A percentile compares a stretch with the other conserved stretches of the same genome.
Conservation (phyloP, 2,329 filamentous ascomycete genomes). For the Trichoderma sp. region DNA sequence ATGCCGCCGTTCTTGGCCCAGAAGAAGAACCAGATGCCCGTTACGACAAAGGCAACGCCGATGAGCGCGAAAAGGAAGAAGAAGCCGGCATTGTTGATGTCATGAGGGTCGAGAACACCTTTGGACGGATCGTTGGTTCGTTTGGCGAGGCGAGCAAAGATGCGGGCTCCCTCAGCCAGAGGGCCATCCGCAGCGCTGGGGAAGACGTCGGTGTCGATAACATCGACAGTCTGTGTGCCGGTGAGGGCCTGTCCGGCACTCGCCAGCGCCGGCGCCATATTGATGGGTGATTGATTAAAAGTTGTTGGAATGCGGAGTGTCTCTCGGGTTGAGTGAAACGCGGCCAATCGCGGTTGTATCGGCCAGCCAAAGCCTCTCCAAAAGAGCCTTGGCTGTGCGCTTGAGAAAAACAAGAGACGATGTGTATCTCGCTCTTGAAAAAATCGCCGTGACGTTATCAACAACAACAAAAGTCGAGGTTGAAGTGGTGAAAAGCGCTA, state of each 20-base stretch:
- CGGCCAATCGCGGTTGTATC: constrained; percentile 21
- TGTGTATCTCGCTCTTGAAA: neutral
- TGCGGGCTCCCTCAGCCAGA: constrained; percentile 43
- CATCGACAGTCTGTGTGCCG: constrained; percentile 23
- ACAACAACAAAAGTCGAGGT: neutral
- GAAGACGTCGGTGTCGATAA: constrained; percentile 29
- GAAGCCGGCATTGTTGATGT: constrained; percentile 69
- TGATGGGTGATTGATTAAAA: constrained; percentile 15
- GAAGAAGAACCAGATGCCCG: constrained; percentile 96
- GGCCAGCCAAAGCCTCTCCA: constrained; percentile 33
- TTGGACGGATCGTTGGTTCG: constrained; percentile 42
- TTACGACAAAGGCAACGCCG: constrained; percentile 72
- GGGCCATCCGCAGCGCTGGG: constrained; percentile 42
- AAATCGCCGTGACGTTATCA: neutral
- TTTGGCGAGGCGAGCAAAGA: constrained; percentile 40
- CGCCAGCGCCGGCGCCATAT: constrained; percentile 47
- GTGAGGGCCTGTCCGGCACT: constrained; percentile 35
- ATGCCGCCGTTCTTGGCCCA: constrained; percentile 97
- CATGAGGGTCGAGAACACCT: constrained; percentile 55
- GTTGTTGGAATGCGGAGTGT: constrained; percentile 30
- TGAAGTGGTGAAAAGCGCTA: neutral
- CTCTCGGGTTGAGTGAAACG: constrained; percentile 13
- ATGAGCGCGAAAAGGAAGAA: constrained; percentile 86
- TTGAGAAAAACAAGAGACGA: neutral
- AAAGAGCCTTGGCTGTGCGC: constrained; percentile 3